These are phyloP conservation scores for Macrolepiota albuminosa DNA, from an alignment of 768 basidiomycete species.

Conservation along the genomic window DNA sequence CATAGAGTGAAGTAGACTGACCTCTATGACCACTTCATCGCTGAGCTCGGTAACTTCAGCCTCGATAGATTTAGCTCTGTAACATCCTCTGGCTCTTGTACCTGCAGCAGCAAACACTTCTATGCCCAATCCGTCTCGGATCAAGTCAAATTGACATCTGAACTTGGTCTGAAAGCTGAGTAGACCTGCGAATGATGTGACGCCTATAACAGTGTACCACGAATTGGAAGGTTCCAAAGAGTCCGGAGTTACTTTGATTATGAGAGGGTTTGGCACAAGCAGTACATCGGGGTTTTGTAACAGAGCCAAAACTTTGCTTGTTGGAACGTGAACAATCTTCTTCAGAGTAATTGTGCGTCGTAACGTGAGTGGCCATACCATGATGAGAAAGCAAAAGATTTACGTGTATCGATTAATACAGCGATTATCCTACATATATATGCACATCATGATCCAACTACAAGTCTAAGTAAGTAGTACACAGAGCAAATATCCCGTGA, in stretches of 20 bases:
- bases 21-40: constrained; percentile 25
- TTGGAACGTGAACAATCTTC: constrained; percentile 20
- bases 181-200: constrained; percentile 21
- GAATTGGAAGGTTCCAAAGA: constrained; percentile 16
- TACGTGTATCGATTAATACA: constrained; percentile 6
- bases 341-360: constrained; percentile 20
- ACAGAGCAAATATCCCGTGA: constrained; percentile 10
- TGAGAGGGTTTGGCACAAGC: constrained; percentile 26
- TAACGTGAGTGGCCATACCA: constrained; percentile 29
- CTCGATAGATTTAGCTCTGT: constrained; percentile 14
- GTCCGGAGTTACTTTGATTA: constrained; percentile 21
- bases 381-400: not conserved
- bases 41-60: constrained; percentile 19
- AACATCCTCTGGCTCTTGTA: constrained; percentile 18
- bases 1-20: constrained; percentile 11
- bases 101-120: constrained; percentile 22
- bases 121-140: constrained; percentile 21
- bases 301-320: constrained; percentile 19
- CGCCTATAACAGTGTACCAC: constrained; percentile 27
- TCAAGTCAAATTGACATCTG: constrained; percentile 14
- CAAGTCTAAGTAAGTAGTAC: constrained; percentile 7
- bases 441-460: constrained; percentile 1
- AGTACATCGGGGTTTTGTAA: constrained; percentile 29
- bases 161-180: constrained; percentile 24
- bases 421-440: constrained; percentile 5